These are phyloP conservation scores for Hanseniaspora occidentalis DNA, from an alignment of 805 yeast genomes.

Conservation along the genomic window DNA sequence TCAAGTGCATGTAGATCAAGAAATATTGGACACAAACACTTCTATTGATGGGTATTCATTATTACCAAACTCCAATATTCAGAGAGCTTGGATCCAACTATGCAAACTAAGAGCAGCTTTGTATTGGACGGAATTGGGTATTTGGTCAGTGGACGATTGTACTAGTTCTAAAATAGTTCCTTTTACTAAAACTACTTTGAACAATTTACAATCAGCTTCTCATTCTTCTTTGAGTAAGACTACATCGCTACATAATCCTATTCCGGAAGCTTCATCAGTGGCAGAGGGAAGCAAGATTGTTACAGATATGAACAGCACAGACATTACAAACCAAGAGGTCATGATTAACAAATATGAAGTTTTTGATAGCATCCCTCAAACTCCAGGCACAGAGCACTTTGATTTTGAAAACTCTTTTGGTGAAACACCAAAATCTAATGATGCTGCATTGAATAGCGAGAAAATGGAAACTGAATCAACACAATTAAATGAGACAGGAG, in stretches of 20 bases:
- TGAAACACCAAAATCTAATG: background rate
- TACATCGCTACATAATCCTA: background rate
- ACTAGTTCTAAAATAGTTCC: constrained; percentile 19
- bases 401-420: background rate
- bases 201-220: background rate
- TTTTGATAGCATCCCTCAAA: background rate
- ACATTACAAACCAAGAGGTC: background rate
- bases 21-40: constrained; percentile 7
- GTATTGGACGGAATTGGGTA: constrained; percentile 76
- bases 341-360: background rate
- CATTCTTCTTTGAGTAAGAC: background rate
- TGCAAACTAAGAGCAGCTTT: constrained; percentile 55
- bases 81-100: constrained; percentile 52
- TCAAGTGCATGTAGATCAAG: constrained; percentile 8
- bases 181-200: constrained; percentile 2
- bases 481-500: background rate
- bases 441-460: background rate
- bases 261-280: background rate
- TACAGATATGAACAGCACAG: background rate
- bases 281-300: too few relatives aligned
- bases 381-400: background rate
- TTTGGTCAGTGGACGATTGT: constrained; percentile 44
- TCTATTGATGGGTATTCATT: constrained; percentile 7
- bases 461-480: background rate
- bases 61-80: constrained; percentile 24